These are phyloP conservation scores for Clohesyomyces aquaticus DNA, from an alignment of 495 filamentous ascomycete species.

Conservation along the genomic window DNA sequence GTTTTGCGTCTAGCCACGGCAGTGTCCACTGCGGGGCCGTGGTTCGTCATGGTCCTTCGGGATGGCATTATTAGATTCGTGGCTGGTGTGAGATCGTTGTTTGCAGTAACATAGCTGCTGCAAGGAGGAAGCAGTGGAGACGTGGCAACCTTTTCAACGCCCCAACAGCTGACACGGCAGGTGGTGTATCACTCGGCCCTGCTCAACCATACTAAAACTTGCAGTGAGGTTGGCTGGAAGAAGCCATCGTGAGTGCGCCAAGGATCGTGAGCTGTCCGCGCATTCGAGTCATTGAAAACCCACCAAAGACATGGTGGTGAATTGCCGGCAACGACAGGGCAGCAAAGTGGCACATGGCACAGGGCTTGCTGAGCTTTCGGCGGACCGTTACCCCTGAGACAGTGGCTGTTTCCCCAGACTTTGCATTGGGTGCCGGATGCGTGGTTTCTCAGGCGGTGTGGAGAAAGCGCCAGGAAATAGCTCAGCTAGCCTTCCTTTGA, in stretches of 20 bases:
- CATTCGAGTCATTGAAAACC: background rate
- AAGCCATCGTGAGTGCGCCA: background rate
- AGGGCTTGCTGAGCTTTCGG: constrained; percentile 7
- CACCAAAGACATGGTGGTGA: constrained; percentile 5
- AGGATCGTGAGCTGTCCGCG: background rate
- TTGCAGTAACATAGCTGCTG: constrained; percentile 18
- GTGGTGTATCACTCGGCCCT: background rate
- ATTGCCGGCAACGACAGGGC: background rate
- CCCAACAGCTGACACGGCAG: background rate
- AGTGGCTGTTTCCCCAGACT: constrained; percentile 29
- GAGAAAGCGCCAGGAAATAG: constrained; percentile 21
- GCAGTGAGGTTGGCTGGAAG: background rate
- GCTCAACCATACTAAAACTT: background rate
- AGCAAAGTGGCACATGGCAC: constrained; percentile 15
- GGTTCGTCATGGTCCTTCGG: constrained; percentile 26
- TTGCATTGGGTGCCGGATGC: constrained; percentile 10
- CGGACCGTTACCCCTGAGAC: constrained; percentile 34
- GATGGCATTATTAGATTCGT: constrained; percentile 15
- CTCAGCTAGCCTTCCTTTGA: constrained; percentile 29
- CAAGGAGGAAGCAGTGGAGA: constrained; percentile 12
- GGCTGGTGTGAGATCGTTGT: constrained; percentile 13
- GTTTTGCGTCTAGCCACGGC: constrained; percentile 25
- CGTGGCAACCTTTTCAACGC: constrained; percentile 14
- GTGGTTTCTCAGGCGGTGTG: constrained; percentile 35
- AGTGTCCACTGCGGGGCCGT: constrained; percentile 23